phyloP scores from a whole-genome alignment of 164 flowering plant genomes.

The Vitis riparia region DNA sequence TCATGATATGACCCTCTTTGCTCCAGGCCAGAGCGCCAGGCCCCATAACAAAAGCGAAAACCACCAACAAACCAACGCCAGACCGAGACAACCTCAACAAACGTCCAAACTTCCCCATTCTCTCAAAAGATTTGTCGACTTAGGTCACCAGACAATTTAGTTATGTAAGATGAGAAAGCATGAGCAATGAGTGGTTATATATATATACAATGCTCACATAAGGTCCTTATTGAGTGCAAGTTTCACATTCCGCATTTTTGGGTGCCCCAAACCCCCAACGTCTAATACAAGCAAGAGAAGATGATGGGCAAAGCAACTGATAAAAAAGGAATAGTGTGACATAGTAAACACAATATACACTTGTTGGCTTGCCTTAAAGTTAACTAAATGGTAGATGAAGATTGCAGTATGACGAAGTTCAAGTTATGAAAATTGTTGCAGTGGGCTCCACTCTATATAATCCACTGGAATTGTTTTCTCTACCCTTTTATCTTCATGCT shows the following conservation, averaged over 20 bases:
- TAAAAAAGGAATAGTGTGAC: not conserved
- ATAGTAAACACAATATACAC: too few relatives aligned
- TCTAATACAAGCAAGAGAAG: slow-evolving; percentile 10
- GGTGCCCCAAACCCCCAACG: slow-evolving; percentile 25
- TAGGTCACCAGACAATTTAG: not conserved
- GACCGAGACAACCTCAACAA: not conserved
- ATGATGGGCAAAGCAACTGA: slow-evolving; percentile 15
- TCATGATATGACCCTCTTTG: slow-evolving; percentile 93
- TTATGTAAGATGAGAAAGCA: not conserved
- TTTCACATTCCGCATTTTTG: slow-evolving; percentile 17
- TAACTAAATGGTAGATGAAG: not conserved
- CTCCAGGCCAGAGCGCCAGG: slow-evolving; percentile 74
- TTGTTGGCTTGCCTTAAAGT: too few relatives aligned
- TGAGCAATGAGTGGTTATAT: slow-evolving; percentile 1
- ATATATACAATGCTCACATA: slow-evolving; percentile 1
- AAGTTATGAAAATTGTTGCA: not conserved
- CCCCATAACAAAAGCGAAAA: slow-evolving; percentile 20
- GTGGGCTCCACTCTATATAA: not conserved
- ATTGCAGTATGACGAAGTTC: slow-evolving; percentile 1
- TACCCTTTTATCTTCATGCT: slow-evolving; percentile 27
- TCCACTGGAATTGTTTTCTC: slow-evolving; percentile 6
- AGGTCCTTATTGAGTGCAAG: slow-evolving; percentile 54
- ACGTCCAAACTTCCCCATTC: slow-evolving; percentile 15
- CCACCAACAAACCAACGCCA: slow-evolving; percentile 30
- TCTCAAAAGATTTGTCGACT: not conserved